Conservation (phyloP, 73 alveolate genomes). For the Tetrahymena thermophila region DNA sequence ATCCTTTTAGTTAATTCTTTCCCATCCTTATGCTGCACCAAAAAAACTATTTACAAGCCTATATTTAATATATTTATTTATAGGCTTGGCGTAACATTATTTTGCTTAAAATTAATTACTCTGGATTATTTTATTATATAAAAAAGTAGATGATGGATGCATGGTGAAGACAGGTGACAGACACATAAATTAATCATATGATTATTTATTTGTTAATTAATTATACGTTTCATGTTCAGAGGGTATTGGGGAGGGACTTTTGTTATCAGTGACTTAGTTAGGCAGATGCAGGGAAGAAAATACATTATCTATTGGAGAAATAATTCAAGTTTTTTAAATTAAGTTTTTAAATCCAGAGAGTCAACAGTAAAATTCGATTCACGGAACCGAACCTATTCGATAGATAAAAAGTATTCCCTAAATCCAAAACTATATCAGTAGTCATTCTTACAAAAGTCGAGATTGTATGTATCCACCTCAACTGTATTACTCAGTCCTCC, state of each 20-base stretch:
- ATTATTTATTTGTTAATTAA: not conserved
- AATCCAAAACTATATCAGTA: not conserved
- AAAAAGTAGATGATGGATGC: not conserved
- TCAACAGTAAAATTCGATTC: not conserved
- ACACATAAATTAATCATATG: not conserved
- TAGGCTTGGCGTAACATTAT: not conserved
- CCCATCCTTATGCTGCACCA: slow-evolving; percentile 6
- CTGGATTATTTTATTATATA: not conserved
- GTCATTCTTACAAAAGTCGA: not conserved
- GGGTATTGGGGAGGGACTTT: slow-evolving; percentile 3
- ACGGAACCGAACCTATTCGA: not conserved
- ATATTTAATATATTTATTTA: not conserved
- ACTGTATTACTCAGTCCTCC: not conserved
- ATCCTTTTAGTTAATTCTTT: not conserved
- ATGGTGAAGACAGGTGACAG: not conserved
- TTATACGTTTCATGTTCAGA: not conserved
- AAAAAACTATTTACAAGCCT: not conserved
- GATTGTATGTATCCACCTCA: not conserved
- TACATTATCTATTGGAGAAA: not conserved
- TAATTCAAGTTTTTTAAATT: not conserved
- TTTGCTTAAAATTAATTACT: not conserved
- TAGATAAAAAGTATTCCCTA: not conserved
- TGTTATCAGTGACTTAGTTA: not conserved
- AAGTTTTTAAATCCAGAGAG: not conserved
- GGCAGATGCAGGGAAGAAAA: not conserved